phyloP scores from a whole-genome alignment of 2,329 filamentous ascomycete genomes.

The Scleromitrula shiraiana region DNA sequence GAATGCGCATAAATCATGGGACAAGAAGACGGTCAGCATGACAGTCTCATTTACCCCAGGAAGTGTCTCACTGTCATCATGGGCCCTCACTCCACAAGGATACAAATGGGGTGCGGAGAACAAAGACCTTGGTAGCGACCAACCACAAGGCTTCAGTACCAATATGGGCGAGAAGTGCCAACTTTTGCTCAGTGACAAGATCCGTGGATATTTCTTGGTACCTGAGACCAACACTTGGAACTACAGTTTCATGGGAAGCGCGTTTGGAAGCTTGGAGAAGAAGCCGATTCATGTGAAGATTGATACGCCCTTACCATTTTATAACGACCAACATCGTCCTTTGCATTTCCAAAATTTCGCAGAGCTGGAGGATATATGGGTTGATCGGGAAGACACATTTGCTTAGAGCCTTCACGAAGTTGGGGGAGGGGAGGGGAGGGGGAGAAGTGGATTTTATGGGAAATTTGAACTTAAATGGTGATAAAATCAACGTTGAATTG shows the following conservation, averaged over 20 bases:
- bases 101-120: slow-evolving; percentile 98
- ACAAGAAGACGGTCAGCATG: slow-evolving; percentile 86
- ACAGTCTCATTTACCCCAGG: slow-evolving; percentile 95
- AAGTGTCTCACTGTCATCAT: slow-evolving; percentile 88
- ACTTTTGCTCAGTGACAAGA: slow-evolving; percentile 83
- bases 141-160: slow-evolving; percentile 87
- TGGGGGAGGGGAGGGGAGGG: background rate
- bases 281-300: slow-evolving; percentile 85
- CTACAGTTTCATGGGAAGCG: slow-evolving; percentile 94
- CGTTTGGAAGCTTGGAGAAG: slow-evolving; percentile 84
- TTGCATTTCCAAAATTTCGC: slow-evolving; percentile 97
- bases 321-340: slow-evolving; percentile 84
- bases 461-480: background rate
- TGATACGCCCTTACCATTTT: slow-evolving; percentile 84
- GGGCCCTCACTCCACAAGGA: slow-evolving; percentile 82
- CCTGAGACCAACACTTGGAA: slow-evolving; percentile 91
- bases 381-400: slow-evolving; percentile 88
- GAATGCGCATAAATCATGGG: slow-evolving; percentile 71
- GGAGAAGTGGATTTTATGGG: background rate
- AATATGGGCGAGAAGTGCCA: slow-evolving; percentile 94
- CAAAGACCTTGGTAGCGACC: slow-evolving; percentile 84
- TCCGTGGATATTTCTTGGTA: slow-evolving; percentile 92
- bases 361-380: slow-evolving; percentile 93
- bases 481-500: background rate
- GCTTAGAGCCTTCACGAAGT: slow-evolving; percentile 46